Evolutionary conservation across 805 yeast genomes (phyloP), one percentile per base, ranked within the genome.

Genomic region (Myxozyma geophila): DNA sequence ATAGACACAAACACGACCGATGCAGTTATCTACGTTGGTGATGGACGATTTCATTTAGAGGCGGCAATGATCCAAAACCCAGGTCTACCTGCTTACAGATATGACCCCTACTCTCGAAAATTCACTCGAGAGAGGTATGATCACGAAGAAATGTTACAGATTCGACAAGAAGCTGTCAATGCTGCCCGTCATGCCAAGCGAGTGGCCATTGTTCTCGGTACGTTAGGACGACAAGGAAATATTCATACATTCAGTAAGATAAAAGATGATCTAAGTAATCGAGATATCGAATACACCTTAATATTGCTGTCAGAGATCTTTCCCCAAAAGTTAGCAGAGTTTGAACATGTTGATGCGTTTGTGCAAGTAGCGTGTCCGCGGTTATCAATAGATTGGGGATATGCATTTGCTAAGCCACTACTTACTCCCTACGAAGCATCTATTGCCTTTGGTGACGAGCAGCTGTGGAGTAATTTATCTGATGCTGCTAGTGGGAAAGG

Each of bases 21-120:
- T 23, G 96, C 92, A 0, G 90, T 92, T 88, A 82, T 95, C 2
- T 95, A 93, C 72, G 81, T 95, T 23, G 99, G 99, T 40, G 99
- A 95, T 76, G 99, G 99, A 13, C 79, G 99, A 56, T 95, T 95
- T 77, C 99, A 95, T 76, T 79, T 95, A 50, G 99, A 95, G 74
- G 85, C 93, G 57, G 91, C 98, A 6, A 93, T 95, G 98, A 95
- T 95, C 60, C 98, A 92, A 75, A 95, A 95, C 73, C 99, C 99
- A 0, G 85, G 85, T 4, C 83, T 93, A 17, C 96, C 96, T 0
- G 98, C 98, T 0, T 95, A 80, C 76, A 84, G 97, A 71, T 95
- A 95, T 74, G 99, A 95, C 74, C 99, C 99, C 10, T 95, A 95
- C 74, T 89, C 92, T 17, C 82, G 96, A 66, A 92, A 89, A 73